Conservation (phyloP, 768 basidiomycete genomes). For the Rhodocollybia butyracea region DNA sequence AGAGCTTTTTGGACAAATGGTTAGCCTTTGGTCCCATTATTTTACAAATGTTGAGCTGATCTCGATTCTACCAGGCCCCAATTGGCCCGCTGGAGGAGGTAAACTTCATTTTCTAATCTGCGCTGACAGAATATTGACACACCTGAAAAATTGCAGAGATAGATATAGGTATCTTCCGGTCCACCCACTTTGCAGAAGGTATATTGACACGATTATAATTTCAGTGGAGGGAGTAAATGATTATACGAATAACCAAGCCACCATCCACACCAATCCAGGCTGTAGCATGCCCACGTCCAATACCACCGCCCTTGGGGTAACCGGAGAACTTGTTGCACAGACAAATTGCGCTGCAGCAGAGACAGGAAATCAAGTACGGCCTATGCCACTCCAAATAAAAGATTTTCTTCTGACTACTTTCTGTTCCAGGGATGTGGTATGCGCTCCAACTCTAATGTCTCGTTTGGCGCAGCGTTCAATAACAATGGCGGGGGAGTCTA, state of each 20-base stretch:
- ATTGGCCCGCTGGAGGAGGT: constrained; percentile 62
- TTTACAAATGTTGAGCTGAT: not conserved
- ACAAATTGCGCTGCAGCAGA: constrained; percentile 68
- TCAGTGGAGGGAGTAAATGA: constrained; percentile 83
- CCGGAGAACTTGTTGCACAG: constrained; percentile 64
- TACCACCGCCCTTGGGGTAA: constrained; percentile 46
- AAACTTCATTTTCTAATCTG: no score
- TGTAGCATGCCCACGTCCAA: constrained; percentile 57
- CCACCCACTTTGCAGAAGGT: no score
- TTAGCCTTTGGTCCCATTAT: not conserved
- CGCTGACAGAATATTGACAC: no score
- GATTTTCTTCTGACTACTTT: not conserved
- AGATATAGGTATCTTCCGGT: not conserved
- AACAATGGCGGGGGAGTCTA: constrained; percentile 83
- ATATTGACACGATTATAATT: constrained; percentile 32
- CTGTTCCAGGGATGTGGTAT: constrained; percentile 65
- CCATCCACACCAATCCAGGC: constrained; percentile 73
- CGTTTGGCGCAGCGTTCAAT: constrained; percentile 89
- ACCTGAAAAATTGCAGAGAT: no score
- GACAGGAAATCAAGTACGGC: constrained; percentile 52
- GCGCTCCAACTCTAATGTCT: constrained; percentile 52
- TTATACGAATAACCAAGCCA: constrained; percentile 70
- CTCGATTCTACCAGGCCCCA: constrained; percentile 38
- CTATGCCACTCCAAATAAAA: not conserved
- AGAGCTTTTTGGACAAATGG: constrained; percentile 35